These are phyloP conservation scores for Claviceps maximensis DNA, from an alignment of 2,329 filamentous ascomycete genomes.

Conservation along the genomic window DNA sequence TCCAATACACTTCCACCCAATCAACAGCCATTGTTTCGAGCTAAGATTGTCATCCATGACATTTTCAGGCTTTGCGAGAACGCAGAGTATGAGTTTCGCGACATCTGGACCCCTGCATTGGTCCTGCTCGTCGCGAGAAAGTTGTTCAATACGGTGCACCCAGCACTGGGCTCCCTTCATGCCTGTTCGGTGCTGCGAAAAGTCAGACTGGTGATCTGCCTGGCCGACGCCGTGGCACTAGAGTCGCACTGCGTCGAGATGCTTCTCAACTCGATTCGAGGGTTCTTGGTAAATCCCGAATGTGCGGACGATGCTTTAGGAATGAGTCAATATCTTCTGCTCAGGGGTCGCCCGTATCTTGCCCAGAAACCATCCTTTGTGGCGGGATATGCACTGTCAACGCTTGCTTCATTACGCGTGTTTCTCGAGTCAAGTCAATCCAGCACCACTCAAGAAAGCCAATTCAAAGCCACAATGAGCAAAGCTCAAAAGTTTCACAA, in stretches of 20 bases:
- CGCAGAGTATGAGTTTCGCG: slow-evolving; percentile 47
- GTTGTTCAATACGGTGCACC: slow-evolving; percentile 68
- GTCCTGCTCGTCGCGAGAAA: slow-evolving; percentile 63
- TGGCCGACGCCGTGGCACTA: slow-evolving; percentile 62
- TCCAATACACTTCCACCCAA: slow-evolving; percentile 53
- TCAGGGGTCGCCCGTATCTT: slow-evolving; percentile 53
- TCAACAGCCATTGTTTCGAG: slow-evolving; percentile 78
- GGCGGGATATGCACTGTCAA: slow-evolving; percentile 66
- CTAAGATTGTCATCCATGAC: slow-evolving; percentile 62
- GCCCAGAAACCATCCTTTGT: slow-evolving; percentile 57
- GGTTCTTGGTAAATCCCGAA: slow-evolving; percentile 68
- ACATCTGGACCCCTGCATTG: slow-evolving; percentile 65
- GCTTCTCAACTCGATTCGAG: slow-evolving; percentile 67
- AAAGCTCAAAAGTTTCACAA: slow-evolving; percentile 63
- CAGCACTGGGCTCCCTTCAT: slow-evolving; percentile 74
- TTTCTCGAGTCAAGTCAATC: slow-evolving; percentile 65
- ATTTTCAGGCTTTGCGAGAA: slow-evolving; percentile 66
- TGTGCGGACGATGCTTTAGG: slow-evolving; percentile 87
- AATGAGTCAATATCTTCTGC: slow-evolving; percentile 71
- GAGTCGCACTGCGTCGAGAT: slow-evolving; percentile 79
- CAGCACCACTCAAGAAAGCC: slow-evolving; percentile 72
- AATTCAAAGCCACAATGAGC: slow-evolving; percentile 63
- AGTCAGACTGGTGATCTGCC: slow-evolving; percentile 63
- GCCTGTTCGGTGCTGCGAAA: slow-evolving; percentile 79
- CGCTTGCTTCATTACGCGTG: slow-evolving; percentile 62